Base-by-base conservation (phyloP, 768 basidiomycete species). In the Suillus sp. region DNA sequence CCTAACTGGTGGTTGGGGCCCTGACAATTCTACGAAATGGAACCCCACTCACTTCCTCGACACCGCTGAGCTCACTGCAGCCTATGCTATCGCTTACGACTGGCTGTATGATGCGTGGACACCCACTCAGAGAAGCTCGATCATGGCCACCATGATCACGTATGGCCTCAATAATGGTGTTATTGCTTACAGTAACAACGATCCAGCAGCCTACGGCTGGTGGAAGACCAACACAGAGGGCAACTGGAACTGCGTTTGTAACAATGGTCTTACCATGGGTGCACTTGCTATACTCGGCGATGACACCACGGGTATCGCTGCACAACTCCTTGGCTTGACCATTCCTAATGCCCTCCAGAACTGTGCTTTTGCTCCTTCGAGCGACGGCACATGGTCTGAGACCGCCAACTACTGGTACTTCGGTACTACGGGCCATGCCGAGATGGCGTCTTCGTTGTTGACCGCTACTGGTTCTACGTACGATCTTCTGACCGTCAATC, bases 171-270 rank as follows among this genome's bases (percentile, higher is more conserved):
- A 71, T 62, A 85, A 80, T 48, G 96, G 95, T 67, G 67, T 86
- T 47, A 67, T 69, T 25, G 86, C 85, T 2, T 89, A 82, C 66
- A 79, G 79, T 30, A 72, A 75, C 60, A 65, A 72, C 34, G 76
- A 76, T 47, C 70, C 76, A 16, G 34, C 51, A 2, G 65, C 16
- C 61, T 82, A 79, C 59, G 89, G 89, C 55, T 97, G 95, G 95
- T 97, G 95, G 95, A 83, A 77, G 59, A 81, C 67, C 58, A 83
- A 79, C 65, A 84, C 85, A 53, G 83, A 82, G 64, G 96, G 96
- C 22, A 99, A 99, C 81, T 99, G 97, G 97, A 99, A 99, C 75
- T 98, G 96, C 74, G 93, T 94, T 62, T 95, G 90, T 80, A 99
- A 98, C 74, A 85, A 86, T 54, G 97, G 97, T 62, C 79, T 99